phyloP scores from a whole-genome alignment of 352 stramenopile genomes.

The Globisporangium acanthophoron region DNA sequence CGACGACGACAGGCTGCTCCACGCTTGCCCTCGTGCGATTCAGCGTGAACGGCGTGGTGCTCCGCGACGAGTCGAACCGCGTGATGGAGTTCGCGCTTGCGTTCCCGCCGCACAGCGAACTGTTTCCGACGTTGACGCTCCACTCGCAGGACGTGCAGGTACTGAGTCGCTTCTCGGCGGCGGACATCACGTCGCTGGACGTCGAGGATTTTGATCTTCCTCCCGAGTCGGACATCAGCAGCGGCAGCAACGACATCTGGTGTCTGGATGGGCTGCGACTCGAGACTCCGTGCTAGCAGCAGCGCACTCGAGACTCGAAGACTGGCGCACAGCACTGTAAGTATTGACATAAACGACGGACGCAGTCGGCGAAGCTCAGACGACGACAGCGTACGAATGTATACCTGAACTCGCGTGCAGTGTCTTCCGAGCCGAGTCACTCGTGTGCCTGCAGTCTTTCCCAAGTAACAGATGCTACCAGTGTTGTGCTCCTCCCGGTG shows the following conservation, averaged over 20 bases:
- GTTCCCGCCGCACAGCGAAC: conserved; percentile 54
- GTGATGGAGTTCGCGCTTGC: conserved; percentile 57
- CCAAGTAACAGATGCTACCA: too few relatives aligned
- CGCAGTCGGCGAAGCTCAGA: neutral
- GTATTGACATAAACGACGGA: conserved; percentile 1
- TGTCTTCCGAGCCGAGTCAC: too few relatives aligned
- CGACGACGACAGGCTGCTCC: neutral
- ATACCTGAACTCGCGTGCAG: neutral
- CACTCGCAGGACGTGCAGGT: conserved; percentile 79
- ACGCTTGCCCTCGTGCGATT: conserved; percentile 56
- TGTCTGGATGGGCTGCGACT: conserved; percentile 64
- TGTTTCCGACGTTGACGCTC: conserved; percentile 81
- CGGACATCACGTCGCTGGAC: conserved; percentile 54
- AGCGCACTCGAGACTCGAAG: too few relatives aligned
- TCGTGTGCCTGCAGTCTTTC: too few relatives aligned
- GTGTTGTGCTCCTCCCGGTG: neutral
- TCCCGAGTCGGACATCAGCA: neutral
- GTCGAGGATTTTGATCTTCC: conserved; percentile 43
- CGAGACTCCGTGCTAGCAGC: conserved; percentile 13
- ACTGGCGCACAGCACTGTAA: too few relatives aligned
- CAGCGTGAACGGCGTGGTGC: conserved; percentile 57
- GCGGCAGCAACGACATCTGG: conserved; percentile 43
- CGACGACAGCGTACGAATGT: neutral
- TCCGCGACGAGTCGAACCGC: conserved; percentile 45
- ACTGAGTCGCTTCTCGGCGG: conserved; percentile 70